Evolutionary conservation across 2,329 filamentous ascomycete species (phyloP), one percentile per base, ranked within the genome.

Genomic region (Coniochaeta sp.): DNA sequence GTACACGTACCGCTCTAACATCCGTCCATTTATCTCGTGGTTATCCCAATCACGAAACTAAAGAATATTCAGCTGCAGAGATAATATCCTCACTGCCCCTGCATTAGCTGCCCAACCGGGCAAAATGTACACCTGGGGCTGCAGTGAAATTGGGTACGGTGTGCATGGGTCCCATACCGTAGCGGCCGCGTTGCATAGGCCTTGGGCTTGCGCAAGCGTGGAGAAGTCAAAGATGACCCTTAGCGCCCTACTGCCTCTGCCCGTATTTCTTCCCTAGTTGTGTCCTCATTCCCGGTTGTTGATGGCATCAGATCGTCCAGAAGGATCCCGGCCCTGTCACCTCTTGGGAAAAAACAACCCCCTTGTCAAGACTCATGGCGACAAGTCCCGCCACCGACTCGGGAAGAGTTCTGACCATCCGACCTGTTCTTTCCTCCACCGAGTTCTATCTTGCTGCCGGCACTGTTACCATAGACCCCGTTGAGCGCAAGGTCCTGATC

Each of bases 401-500:
- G 5, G 19, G 19, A 19, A 17, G 43, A 17, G 6, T 17, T 12
- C 19, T 60, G 12, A 50, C 43, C 43, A 28, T 60, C 16, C 58
- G 14, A 16, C 31, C 62, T 17, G 60, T 61, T 24, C 57, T 61
- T 38, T n/a, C 36, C n/a, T 61, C 63, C 16, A 40, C 62, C 6
- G 50, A 58, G 38, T 64, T 64, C 60, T 63, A 63, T 58, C 58
- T 65, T 19, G 63, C 60, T 58, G 44, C 52, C 31, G 60, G 63
- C 55, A 65, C 62, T 38, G 58, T 65, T 22, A 63, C 57, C 26
- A 55, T 65, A 31, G 62, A 63, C 59, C 60, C 43, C 16, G 22
- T n/a, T 59, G 26, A 22, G 22, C 55, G 58, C 54, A 61, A 59
- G 40, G 57, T 62, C 33, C 47, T 63, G 50, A 40, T 61, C 58